These are phyloP conservation scores for Lecanicillium sp. DNA, from an alignment of 2,329 filamentous ascomycete species.

Conservation along the genomic window DNA sequence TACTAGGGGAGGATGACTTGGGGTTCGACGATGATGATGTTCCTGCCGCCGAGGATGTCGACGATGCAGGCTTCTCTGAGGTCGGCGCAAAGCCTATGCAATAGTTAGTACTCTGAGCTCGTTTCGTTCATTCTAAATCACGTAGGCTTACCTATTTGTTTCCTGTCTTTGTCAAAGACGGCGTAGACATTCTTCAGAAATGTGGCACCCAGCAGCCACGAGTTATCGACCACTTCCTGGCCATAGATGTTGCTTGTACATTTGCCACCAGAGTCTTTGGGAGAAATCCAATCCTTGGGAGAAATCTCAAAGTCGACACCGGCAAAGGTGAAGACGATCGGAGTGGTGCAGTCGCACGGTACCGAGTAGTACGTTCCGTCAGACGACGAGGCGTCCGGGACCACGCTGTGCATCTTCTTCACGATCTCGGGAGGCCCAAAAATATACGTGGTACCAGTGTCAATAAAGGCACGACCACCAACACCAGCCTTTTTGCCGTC, in stretches of 20 bases:
- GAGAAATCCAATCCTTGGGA: slow-evolving; percentile 61
- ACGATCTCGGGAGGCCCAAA: slow-evolving; percentile 65
- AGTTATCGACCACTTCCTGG: slow-evolving; percentile 53
- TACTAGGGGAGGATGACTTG: slow-evolving; percentile 7
- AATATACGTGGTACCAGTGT: slow-evolving; percentile 76
- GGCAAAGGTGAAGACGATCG: slow-evolving; percentile 60
- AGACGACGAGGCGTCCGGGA: slow-evolving; percentile 52
- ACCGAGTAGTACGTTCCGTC: slow-evolving; percentile 60
- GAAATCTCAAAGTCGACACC: slow-evolving; percentile 59
- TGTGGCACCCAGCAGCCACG: slow-evolving; percentile 78
- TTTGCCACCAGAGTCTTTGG: slow-evolving; percentile 31
- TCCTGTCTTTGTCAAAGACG: slow-evolving; percentile 70
- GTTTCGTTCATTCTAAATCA: slow-evolving; percentile 5
- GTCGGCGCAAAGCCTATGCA: slow-evolving; percentile 4
- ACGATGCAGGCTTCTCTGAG: slow-evolving; percentile 6
- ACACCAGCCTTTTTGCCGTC: slow-evolving; percentile 50
- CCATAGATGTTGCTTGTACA: slow-evolving; percentile 72
- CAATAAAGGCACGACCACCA: slow-evolving; percentile 61
- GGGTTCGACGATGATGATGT: slow-evolving; percentile 2
- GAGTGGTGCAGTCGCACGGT: slow-evolving; percentile 59
- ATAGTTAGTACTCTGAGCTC: slow-evolving; percentile 1
- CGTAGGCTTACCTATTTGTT: slow-evolving; percentile 47
- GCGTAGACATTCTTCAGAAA: slow-evolving; percentile 88
- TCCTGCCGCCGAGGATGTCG: slow-evolving; percentile 6
- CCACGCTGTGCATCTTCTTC: slow-evolving; percentile 55